Evolutionary conservation across 2,329 filamentous ascomycete genomes (phyloP), one percentile per base, ranked within the genome.

Genomic region (Fusarium acutatum): DNA sequence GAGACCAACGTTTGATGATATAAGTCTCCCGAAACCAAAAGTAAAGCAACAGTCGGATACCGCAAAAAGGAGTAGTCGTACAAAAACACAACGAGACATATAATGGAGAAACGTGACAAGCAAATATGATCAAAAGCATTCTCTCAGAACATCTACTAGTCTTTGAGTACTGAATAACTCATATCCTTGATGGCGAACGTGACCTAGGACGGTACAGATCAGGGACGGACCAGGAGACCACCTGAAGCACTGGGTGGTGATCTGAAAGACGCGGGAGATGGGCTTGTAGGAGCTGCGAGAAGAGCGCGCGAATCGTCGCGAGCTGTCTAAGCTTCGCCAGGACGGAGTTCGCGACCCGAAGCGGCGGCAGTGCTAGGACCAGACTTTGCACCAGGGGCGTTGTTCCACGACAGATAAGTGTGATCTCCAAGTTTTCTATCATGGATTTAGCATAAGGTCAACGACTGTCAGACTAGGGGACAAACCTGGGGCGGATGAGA

Each of bases 341-440:
- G 82, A 75, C 84, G 86, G 69, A 86, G 64, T 63, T 91, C 88
- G 72, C 92, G 89, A 67, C 91, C 90, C 30, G 86, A 85, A 34
- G 87, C 85, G 78, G 85, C 81, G 68, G 83, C 86, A 20, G 84
- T 82, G 63, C 81, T 79, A 32, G 84, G 81, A 40, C 83, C 79
- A 22, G 82, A 78, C 78, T 86, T 86, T 69, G 82, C 74, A n/a
- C 83, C 75, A 5, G 87, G 86, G 2, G 84, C 84, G 66, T 90
- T 90, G 82, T 98, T 98, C 96, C 96, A 99, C 30, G 94, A 96
- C 54, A 99, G 88, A 82, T 99, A 98, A 14, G 95, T 98, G 83
- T 98, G 96, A 82, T 99, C 96, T 70, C 96, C 96, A 46, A 99
- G 89, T 93, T 98, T 99, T 79, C 96, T 96, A 75, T n/a, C 28